Evolutionary conservation across 2,329 filamentous ascomycete genomes (phyloP).

Genomic region (Cladophialophora bantiana): DNA sequence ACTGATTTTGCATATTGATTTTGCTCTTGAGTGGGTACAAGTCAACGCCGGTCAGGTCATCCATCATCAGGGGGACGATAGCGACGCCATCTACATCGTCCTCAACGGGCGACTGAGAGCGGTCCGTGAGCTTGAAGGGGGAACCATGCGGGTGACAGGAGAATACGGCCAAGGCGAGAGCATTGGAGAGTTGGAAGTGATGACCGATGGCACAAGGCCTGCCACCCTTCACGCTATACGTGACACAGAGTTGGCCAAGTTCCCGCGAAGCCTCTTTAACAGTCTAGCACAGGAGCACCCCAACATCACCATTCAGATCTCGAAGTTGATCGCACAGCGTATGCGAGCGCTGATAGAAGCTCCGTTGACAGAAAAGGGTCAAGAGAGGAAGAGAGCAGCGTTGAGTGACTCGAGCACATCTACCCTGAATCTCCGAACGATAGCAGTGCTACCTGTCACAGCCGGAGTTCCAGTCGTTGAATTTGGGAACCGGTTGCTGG

Average conservation of each 20-base stretch:
- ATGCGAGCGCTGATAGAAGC: constrained; percentile 91
- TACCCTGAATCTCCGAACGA: constrained; percentile 88
- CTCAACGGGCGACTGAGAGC: constrained; percentile 89
- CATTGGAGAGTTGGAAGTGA: constrained; percentile 93
- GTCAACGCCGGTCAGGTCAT: constrained; percentile 94
- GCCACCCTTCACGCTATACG: constrained; percentile 94
- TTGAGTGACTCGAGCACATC: constrained; percentile 63
- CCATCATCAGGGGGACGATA: constrained; percentile 92
- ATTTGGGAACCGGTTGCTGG: constrained; percentile 87
- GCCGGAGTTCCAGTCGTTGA: constrained; percentile 92
- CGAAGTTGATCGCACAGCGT: constrained; percentile 94
- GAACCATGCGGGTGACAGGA: constrained; percentile 82
- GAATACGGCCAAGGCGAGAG: constrained; percentile 98
- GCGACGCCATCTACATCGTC: constrained; percentile 97
- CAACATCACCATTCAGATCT: constrained; percentile 98
- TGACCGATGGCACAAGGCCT: constrained; percentile 90
- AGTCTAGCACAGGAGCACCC: constrained; percentile 96
- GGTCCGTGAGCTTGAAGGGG: constrained; percentile 80
- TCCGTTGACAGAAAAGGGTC: constrained; percentile 70
- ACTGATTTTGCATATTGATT: constrained; percentile 94
- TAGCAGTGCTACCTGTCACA: constrained; percentile 89
- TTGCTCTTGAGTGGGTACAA: constrained; percentile 97
- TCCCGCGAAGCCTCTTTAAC: constrained; percentile 95
- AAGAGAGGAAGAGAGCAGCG: constrained; percentile 63
- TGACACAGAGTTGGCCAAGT: constrained; percentile 94